phyloP scores from a whole-genome alignment of 192 early-diverging fungal genomes.

The Obelidium mucronatum region DNA sequence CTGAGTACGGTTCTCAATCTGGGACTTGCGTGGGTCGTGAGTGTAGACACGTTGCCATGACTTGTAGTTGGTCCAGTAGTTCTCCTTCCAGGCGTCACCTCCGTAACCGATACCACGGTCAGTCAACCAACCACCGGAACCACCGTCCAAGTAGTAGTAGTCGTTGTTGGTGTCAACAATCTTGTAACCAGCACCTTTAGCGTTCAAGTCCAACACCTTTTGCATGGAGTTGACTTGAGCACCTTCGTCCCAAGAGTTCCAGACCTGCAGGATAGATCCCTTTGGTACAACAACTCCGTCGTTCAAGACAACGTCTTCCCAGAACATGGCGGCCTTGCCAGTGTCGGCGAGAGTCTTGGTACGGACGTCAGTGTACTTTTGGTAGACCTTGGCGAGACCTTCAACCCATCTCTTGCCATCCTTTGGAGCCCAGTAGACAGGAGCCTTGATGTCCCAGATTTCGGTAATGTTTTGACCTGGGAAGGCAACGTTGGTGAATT shows the following conservation, averaged over 20 bases:
- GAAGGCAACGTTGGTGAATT: not conserved
- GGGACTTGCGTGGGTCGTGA: slow-evolving; percentile 19
- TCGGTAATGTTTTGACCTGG: not conserved
- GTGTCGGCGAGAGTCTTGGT: not conserved
- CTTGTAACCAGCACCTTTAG: slow-evolving; percentile 14
- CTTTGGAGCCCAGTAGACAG: not conserved
- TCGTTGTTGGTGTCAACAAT: slow-evolving; percentile 30
- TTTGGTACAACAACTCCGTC: slow-evolving; percentile 2
- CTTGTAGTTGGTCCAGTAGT: slow-evolving; percentile 23
- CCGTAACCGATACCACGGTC: slow-evolving; percentile 17
- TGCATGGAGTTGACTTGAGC: not conserved
- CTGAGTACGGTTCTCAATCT: not conserved
- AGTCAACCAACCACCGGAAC: slow-evolving; percentile 19
- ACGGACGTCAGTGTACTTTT: not conserved
- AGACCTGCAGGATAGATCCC: slow-evolving; percentile 19
- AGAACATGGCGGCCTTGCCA: slow-evolving; percentile 17
- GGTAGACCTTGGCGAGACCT: not conserved
- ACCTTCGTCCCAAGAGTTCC: slow-evolving; percentile 11
- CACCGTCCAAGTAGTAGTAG: slow-evolving; percentile 30
- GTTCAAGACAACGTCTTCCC: slow-evolving; percentile 28
- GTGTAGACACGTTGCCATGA: slow-evolving; percentile 23
- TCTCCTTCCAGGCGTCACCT: slow-evolving; percentile 12
- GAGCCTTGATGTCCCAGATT: not conserved
- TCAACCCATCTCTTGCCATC: not conserved
- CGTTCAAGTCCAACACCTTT: slow-evolving; percentile 4